phyloP scores from a whole-genome alignment of 1,284 basidiomycete species.

The Bondarzewia mesenterica region DNA sequence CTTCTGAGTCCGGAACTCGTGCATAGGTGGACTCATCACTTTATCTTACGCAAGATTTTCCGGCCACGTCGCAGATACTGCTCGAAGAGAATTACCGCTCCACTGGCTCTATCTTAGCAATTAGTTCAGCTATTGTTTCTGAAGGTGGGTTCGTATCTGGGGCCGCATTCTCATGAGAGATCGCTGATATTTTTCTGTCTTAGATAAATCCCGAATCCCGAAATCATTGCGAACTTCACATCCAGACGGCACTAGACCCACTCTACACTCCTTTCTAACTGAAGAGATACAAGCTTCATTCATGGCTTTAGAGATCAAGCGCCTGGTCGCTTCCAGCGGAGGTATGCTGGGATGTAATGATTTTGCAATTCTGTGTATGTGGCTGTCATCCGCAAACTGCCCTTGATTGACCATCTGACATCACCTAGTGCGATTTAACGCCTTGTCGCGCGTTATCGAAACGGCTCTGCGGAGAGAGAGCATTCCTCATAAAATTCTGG shows the following conservation, averaged over 20 bases:
- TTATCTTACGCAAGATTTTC: slow-evolving; percentile 68
- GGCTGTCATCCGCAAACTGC: neutral
- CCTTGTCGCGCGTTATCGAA: slow-evolving; percentile 76
- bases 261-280: slow-evolving; percentile 36
- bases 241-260: slow-evolving; percentile 52
- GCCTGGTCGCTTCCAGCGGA: slow-evolving; percentile 67
- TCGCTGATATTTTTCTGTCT: neutral
- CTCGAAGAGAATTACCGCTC: slow-evolving; percentile 89
- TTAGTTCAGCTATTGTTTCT: slow-evolving; percentile 72
- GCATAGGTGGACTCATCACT: neutral
- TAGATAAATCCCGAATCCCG: slow-evolving; percentile 66
- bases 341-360: slow-evolving; percentile 69
- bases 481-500: slow-evolving; percentile 74
- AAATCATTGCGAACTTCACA: slow-evolving; percentile 76
- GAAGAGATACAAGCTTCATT: slow-evolving; percentile 61
- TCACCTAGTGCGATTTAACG: slow-evolving; percentile 70
- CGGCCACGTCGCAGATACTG: slow-evolving; percentile 56
- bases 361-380: slow-evolving; percentile 73
- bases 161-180: neutral
- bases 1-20: slow-evolving; percentile 1
- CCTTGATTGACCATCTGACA: neutral
- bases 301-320: slow-evolving; percentile 77
- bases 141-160: slow-evolving; percentile 48
- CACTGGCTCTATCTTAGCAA: slow-evolving; percentile 69
- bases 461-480: slow-evolving; percentile 69